Evolutionary conservation across 257 asterid genomes (phyloP).

Genomic region (Solanum bulbocastanum): DNA sequence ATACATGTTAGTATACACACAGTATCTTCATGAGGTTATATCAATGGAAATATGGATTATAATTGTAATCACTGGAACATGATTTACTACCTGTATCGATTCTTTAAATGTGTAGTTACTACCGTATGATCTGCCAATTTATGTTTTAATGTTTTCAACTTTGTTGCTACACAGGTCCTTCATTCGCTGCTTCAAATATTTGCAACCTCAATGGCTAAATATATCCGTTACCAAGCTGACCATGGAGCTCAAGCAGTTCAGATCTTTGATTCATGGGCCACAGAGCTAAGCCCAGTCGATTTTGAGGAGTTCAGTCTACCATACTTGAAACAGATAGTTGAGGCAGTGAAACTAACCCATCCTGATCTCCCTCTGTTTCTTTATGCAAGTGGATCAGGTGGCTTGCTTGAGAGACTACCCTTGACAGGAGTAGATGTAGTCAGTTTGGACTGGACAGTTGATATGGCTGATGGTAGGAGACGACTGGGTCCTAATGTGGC

Average conservation of each 20-base stretch:
- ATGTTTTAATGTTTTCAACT: background rate
- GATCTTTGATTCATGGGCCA: slow-evolving; percentile 99
- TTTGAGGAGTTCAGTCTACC: slow-evolving; percentile 96
- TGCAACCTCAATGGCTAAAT: slow-evolving; percentile 88
- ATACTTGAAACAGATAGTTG: slow-evolving; percentile 71
- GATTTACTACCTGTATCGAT: background rate
- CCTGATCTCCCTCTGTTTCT: slow-evolving; percentile 73
- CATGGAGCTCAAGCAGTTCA: slow-evolving; percentile 98
- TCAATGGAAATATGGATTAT: background rate
- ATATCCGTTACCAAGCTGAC: slow-evolving; percentile 89
- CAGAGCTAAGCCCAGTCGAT: slow-evolving; percentile 91
- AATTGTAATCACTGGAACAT: background rate
- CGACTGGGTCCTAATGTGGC: slow-evolving; percentile 76
- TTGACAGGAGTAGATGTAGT: slow-evolving; percentile 85
- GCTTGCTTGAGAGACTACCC: slow-evolving; percentile 92
- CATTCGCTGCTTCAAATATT: slow-evolving; percentile 83
- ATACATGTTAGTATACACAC: background rate
- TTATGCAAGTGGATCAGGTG: slow-evolving; percentile 97
- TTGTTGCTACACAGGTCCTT: slow-evolving; percentile 41
- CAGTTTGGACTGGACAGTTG: slow-evolving; percentile 98
- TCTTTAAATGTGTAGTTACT: background rate
- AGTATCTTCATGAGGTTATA: background rate
- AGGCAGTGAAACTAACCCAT: slow-evolving; percentile 66
- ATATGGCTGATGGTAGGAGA: slow-evolving; percentile 93
- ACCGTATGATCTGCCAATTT: background rate